Base-by-base conservation (phyloP, 257 asterid genomes). In the Solanum pimpinellifolium region DNA sequence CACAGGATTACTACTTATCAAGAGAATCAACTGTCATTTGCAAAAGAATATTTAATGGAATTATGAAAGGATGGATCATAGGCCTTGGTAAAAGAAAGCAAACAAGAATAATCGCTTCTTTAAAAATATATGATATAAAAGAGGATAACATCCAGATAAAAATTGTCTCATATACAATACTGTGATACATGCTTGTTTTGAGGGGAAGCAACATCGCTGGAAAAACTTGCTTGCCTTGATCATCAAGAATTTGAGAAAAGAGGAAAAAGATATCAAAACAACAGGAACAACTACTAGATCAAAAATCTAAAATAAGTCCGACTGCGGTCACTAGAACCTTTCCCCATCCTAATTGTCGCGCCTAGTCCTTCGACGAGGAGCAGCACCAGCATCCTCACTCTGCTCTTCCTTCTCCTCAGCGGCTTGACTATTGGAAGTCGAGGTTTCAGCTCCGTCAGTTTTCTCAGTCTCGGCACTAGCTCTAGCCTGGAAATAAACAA, bases 391-490 rank as follows among this genome's bases (percentile, higher is more conserved):
- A 41, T 87, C 86, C 27, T 87, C 93, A 0, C 78, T 89, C 86
- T 92, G 85, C 83, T 92, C 98, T 12, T 93, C 96, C 86, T 93
- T 92, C 86, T 93, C 95, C 88, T 93, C 98, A 0, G 97, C 27
- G 86, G 86, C 90, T 90, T 93, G 92, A 59, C 84, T 89, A 86
- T 89, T 92, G n/a, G 97, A 94, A 69, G 90, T 66, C 21, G 97
- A 94, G 33, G 90, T 68, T 91, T 93, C 98, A 0, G 97, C 92
- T 31, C 86, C 94, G 10, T 90, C 95, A 18, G 87, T 87, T 87
- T 87, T 91, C 93, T 93, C 89, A 1, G 92, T 3, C 88, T 92
- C 96, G 56, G 87, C 93, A 9, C 35, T 83, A 72, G 88, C 90
- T 44, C 12, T 86, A 41, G 94, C 94, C 98, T 96, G 90, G 47